Base-by-base conservation (phyloP, 1,284 basidiomycete species). In the Ustilago vetiveriae region DNA sequence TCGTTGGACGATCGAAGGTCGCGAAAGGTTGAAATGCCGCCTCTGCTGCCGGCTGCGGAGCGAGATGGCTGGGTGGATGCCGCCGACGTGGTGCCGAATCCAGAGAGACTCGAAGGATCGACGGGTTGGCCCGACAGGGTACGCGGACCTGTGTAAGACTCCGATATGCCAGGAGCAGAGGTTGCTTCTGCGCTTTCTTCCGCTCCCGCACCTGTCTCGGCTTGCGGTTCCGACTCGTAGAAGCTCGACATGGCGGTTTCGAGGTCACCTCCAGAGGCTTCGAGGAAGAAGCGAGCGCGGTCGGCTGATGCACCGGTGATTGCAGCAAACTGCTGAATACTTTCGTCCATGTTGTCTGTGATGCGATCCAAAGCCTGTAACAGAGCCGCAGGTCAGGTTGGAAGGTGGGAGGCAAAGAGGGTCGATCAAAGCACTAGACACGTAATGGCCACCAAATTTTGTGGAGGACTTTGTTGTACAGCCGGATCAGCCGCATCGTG, bases 281-380 rank as follows among this genome's bases (percentile, higher is more conserved):
- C 80, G 47, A 84, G 73, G 60, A 75, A 82, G 77, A 83, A 82
- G 23, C 77, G 74, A 29, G 83, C 83, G 26, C 78, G 76, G 30
- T 82, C 77, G 24, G 64, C 40, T 6, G 73, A 66, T 17, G 75
- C 73, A 21, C 82, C 82, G 6, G 83, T 83, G 64, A 84, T 74
- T 33, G 68, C 67, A 48, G 67, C 50, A 44, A 74, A 79, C 39
- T 80, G 78, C 22, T 73, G 59, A 16, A 80, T 64, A 22, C 44
- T 55, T 14, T 75, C 70, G 56, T 77, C 72, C 77, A 78, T 80
- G 32, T 26, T 57, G 35, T 45, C n/a, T n/a, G n/a, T n/a, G n/a
- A n/a, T n/a, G n/a, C n/a, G n/a, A n/a, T n/a, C n/a, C n/a, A n/a
- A n/a, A n/a, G n/a, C n/a, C n/a, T n/a, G n/a, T n/a, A n/a, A n/a